Evolutionary conservation across 2,329 filamentous ascomycete species (phyloP).

Genomic region (Sporothrix variecibatus): DNA sequence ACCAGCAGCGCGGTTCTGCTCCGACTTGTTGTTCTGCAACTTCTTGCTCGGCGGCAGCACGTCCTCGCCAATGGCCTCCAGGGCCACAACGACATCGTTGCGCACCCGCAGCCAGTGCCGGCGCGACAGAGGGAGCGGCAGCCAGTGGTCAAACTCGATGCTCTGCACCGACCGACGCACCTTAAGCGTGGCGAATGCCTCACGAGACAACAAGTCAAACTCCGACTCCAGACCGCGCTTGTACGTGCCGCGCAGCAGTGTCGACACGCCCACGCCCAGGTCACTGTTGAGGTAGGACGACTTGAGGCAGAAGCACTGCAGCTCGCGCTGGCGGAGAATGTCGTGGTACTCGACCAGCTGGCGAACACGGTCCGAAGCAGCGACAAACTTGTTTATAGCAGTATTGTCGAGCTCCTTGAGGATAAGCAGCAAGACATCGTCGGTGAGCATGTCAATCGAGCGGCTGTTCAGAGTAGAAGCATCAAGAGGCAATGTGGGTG

Average conservation of each 20-base stretch:
- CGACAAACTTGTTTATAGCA: slow-evolving; percentile 42
- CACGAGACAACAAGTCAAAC: slow-evolving; percentile 50
- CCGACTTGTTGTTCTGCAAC: neutral
- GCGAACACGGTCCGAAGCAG: slow-evolving; percentile 42
- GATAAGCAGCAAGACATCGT: slow-evolving; percentile 45
- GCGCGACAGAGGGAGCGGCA: slow-evolving; percentile 49
- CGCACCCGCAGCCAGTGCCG: slow-evolving; percentile 48
- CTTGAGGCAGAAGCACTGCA: slow-evolving; percentile 52
- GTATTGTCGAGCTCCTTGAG: slow-evolving; percentile 40
- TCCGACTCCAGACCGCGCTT: slow-evolving; percentile 44
- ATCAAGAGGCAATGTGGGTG: neutral
- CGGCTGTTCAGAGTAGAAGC: neutral
- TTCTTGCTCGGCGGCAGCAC: neutral
- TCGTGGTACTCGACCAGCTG: slow-evolving; percentile 40
- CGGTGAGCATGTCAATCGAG: slow-evolving; percentile 40
- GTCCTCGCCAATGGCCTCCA: slow-evolving; percentile 35
- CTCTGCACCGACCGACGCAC: slow-evolving; percentile 47
- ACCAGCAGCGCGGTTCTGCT: neutral
- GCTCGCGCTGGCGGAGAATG: slow-evolving; percentile 45
- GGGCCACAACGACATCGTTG: slow-evolving; percentile 32
- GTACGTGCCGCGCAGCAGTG: slow-evolving; percentile 21
- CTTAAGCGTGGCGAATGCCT: slow-evolving; percentile 41
- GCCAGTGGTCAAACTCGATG: slow-evolving; percentile 45
- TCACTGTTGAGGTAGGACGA: slow-evolving; percentile 41
- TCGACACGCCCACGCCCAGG: slow-evolving; percentile 47